phyloP scores from a whole-genome alignment of 768 basidiomycete species.

The Steccherinum ochraceum region DNA sequence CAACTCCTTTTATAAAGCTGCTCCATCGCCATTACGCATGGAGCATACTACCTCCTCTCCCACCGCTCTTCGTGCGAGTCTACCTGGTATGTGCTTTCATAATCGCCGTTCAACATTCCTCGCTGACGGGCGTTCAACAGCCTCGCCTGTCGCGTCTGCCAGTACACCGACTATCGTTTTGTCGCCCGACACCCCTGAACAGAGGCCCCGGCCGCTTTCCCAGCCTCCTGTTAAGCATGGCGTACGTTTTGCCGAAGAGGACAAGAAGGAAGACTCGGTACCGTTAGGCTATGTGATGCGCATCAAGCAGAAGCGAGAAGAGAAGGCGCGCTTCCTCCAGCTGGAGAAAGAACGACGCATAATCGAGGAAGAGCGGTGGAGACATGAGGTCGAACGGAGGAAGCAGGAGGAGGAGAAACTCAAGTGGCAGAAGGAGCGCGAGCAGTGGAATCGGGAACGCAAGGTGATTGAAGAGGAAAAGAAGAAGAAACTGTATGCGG shows the following conservation, averaged over 20 bases:
- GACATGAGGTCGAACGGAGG: constrained; percentile 5
- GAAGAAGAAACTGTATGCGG: constrained; percentile 34
- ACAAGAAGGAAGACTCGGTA: constrained; percentile 42
- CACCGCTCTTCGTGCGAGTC: constrained; percentile 1
- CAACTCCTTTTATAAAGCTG: constrained; percentile 15
- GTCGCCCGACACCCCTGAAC: constrained; percentile 2
- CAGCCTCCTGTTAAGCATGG: constrained; percentile 4
- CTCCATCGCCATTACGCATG: constrained; percentile 25
- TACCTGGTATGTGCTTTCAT: too few relatives aligned
- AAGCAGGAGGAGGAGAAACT: constrained; percentile 4
- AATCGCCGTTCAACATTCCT: neutral
- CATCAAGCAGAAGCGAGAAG: constrained; percentile 65
- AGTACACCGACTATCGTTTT: neutral
- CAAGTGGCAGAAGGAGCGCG: constrained; percentile 7
- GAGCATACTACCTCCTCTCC: constrained; percentile 10
- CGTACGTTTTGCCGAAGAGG: constrained; percentile 11
- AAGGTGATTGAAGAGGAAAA: constrained; percentile 8
- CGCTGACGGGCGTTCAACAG: neutral
- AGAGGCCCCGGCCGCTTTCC: neutral
- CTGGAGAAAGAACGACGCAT: constrained; percentile 31
- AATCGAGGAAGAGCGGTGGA: constrained; percentile 4
- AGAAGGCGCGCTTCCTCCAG: constrained; percentile 62
- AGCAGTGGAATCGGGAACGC: constrained; percentile 2
- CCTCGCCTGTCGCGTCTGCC: neutral
- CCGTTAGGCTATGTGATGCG: constrained; percentile 68